Evolutionary conservation across 2,329 filamentous ascomycete genomes (phyloP).

Genomic region (Colletotrichum tamarilloi): DNA sequence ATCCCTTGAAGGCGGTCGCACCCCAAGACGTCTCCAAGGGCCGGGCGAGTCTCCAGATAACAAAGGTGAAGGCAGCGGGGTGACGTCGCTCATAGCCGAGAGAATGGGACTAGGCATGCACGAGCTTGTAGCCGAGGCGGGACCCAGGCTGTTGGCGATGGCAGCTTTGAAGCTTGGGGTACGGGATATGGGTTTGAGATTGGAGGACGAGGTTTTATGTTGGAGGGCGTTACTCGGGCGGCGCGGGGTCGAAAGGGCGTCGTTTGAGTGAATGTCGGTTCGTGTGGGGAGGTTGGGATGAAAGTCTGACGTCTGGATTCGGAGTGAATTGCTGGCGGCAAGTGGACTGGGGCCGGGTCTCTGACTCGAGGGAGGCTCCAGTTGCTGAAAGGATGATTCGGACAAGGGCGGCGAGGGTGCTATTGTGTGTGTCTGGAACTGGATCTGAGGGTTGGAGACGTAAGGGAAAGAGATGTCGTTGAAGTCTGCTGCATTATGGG

Average conservation of each 20-base stretch:
- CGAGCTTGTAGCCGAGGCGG: conserved; percentile 70
- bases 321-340: conserved; percentile 42
- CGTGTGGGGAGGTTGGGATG: conserved; percentile 39
- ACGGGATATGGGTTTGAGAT: conserved; percentile 63
- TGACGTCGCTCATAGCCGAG: conserved; percentile 81
- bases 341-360: conserved; percentile 27
- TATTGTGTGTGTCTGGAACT: conserved; percentile 52
- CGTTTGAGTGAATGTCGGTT: conserved; percentile 45
- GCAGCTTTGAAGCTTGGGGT: conserved; percentile 72
- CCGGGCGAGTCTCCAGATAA: conserved; percentile 73
- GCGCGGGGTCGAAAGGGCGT: conserved; percentile 44
- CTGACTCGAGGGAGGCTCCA: conserved; percentile 22
- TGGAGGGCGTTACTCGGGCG: conserved; percentile 42
- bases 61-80: conserved; percentile 81
- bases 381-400: conserved; percentile 37
- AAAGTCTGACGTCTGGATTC: conserved; percentile 50
- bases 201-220: conserved; percentile 56
- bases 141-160: conserved; percentile 60
- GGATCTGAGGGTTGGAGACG: conserved; percentile 40
- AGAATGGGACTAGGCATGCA: conserved; percentile 79
- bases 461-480: conserved; percentile 36
- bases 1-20: conserved; percentile 61
- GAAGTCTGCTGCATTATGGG: conserved; percentile 30
- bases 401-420: conserved; percentile 49
- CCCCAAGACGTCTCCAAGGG: conserved; percentile 69